Evolutionary conservation across 2,329 filamentous ascomycete species (phyloP), one percentile per base, ranked within the genome.

Genomic region (Talaromyces verruculosus): DNA sequence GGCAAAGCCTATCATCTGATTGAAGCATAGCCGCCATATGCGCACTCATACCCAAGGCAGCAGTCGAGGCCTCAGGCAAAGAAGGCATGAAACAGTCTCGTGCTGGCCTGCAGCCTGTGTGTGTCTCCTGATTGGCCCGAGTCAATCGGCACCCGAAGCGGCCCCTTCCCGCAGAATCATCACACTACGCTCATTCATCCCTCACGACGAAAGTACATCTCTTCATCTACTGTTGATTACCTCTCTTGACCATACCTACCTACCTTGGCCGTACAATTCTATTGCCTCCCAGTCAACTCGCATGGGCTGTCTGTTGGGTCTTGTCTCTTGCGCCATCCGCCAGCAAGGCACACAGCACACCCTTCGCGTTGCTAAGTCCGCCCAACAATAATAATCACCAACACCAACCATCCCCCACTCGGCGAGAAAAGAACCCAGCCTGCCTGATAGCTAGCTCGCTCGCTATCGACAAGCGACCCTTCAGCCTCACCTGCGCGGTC

Each of bases 261-360:
- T 25, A 25, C 25, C 25, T 4, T 25, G 25, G 4, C 5, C 55
- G 8, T 60, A 17, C 33, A 19, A 25, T n/a, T 61, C 25, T 49
- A 25, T 37, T n/a, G 1, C 19, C 30, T 49, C 25, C 25, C 33
- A n/a, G n/a, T 37, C 11, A 6, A 22, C 11, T 49, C 35, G 39
- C 28, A 33, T 45, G 57, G 41, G 25, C 51, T 53, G 59, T 30
- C 7, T 35, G 30, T 57, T 30, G 69, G 64, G 64, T 60, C 55
- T 2, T 47, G 22, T 67, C 69, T 68, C 61, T 65, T 8, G 22
- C 35, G 45, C 35, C 30, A 30, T 66, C 64, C 64, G 66, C 65
- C 63, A 66, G 63, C 66, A 64, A 62, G 43, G 67, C 67, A 67
- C 68, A 19, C n/a, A 33, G 43, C 57, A 60, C 37, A 43, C 37